Percentiles rank a stretch among this genome's conserved stretches.
These are phyloP conservation scores for Lactifluus subvellereus DNA, from an alignment of 768 basidiomycete genomes.

Conservation along the genomic window DNA sequence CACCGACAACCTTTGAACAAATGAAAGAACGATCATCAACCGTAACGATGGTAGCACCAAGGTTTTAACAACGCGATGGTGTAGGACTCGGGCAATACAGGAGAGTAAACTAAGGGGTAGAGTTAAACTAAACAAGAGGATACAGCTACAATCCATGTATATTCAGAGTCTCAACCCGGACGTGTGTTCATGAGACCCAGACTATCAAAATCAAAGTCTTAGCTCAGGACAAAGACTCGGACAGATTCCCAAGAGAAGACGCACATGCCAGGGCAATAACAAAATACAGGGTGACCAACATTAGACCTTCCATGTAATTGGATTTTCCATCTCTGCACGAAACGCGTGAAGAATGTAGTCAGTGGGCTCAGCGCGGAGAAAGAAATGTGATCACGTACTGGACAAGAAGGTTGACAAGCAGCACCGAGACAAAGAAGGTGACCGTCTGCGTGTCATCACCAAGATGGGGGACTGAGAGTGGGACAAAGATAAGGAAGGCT, in stretches of 20 bases:
- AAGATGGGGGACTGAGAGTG: not conserved
- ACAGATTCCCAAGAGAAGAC: slow-evolving; percentile 28
- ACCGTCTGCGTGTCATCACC: slow-evolving; percentile 50
- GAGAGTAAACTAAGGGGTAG: not conserved
- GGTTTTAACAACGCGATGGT: not conserved
- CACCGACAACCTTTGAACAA: not conserved
- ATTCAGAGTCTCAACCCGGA: not conserved
- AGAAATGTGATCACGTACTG: slow-evolving; percentile 40
- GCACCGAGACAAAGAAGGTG: slow-evolving; percentile 76
- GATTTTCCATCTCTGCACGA: slow-evolving; percentile 64
- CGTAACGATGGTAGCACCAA: not conserved
- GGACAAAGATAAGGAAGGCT: slow-evolving; percentile 1
- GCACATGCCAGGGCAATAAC: slow-evolving; percentile 77
- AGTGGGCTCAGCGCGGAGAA: not conserved
- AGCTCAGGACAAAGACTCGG: not conserved
- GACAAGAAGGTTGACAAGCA: slow-evolving; percentile 81
- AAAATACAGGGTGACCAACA: slow-evolving; percentile 67
- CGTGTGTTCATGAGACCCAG: slow-evolving; percentile 38
- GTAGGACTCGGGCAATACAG: not conserved
- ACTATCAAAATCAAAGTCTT: slow-evolving; percentile 27
- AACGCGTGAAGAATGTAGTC: not conserved
- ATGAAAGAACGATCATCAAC: not conserved
- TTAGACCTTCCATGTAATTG: slow-evolving; percentile 90
- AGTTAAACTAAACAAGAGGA: not conserved
- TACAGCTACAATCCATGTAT: not conserved